These are phyloP conservation scores for Populus hybrid DNA, from an alignment of 441 rosid genomes.

Conservation along the genomic window DNA sequence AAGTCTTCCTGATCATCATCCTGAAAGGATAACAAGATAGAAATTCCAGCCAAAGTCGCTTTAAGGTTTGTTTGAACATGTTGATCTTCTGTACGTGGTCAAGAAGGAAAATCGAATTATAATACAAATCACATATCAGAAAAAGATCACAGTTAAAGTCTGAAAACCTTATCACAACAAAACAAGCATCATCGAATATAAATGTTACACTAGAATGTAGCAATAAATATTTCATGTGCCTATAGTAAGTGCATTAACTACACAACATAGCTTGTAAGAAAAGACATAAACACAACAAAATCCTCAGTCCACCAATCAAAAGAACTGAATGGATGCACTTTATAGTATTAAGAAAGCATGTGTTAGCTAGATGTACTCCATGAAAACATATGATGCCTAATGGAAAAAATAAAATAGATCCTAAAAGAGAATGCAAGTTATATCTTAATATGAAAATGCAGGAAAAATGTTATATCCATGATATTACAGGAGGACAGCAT, in stretches of 20 bases:
- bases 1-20: slow-evolving; percentile 46
- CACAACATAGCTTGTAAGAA: background rate
- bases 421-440: slow-evolving; percentile 7
- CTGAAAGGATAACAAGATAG: slow-evolving; percentile 57
- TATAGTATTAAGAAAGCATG: background rate
- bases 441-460: background rate
- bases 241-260: background rate
- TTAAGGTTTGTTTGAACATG: slow-evolving; percentile 75
- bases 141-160: background rate
- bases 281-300: background rate
- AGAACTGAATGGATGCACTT: background rate
- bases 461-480: background rate
- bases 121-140: slow-evolving; percentile 7
- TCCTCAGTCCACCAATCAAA: background rate
- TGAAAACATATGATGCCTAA: background rate
- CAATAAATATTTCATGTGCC: background rate
- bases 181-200: background rate
- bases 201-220: background rate
- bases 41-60: slow-evolving; percentile 66
- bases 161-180: background rate
- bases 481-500: background rate
- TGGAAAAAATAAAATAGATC: background rate
- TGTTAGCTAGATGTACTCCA: background rate
- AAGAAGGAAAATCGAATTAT: slow-evolving; percentile 7
- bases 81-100: slow-evolving; percentile 60